Evolutionary conservation across 352 stramenopile genomes (phyloP), one percentile per base, ranked within the genome.

Genomic region (Globisporangium abappressorium): DNA sequence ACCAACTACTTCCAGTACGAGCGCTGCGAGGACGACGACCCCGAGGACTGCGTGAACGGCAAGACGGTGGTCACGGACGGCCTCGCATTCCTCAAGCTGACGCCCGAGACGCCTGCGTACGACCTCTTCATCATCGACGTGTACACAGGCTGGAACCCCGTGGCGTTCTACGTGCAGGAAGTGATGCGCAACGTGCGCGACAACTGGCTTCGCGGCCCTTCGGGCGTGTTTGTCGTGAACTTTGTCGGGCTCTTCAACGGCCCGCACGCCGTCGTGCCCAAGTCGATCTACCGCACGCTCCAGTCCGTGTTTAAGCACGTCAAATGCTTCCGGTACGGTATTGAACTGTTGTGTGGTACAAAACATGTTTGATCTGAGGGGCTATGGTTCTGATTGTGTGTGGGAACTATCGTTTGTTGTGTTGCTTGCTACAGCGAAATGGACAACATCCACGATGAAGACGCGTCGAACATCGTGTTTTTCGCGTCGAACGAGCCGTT

Each of bases 1-100:
- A 64, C 78, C n/a, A 72, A 82, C 53, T 85, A 87, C 64, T 93
- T 93, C 70, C 80, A 88, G 64, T 93, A 91, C 65, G 74, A 91
- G 60, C 71, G 70, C 34, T 93, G 85, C 46, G 71, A 76, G 28
- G 69, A 74, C 6, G 70, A 79, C n/a, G 78, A 84, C 57, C 68
- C 58, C 0, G 70, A 78, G 46, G 62, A 73, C 3, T 93, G 85
- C 43, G 43, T 56, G 1, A 70, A 77, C 24, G 85, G 85, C 63
- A 70, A 78, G 57, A 93, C 85, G 20, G 81, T 85, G 56, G 64
- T 93, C 12, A 88, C 79, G 68, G 83, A 93, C 65, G 85, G 85
- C 41, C 72, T 93, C 34, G 65, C 74, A 59, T 91, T 91, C 68
- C 66, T 91, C 38, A 64, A 78, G 9, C 75, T 84, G 22, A 68